Conservation (phyloP, 108 stramenopile genomes). For the Stephanodiscus triporus region DNA sequence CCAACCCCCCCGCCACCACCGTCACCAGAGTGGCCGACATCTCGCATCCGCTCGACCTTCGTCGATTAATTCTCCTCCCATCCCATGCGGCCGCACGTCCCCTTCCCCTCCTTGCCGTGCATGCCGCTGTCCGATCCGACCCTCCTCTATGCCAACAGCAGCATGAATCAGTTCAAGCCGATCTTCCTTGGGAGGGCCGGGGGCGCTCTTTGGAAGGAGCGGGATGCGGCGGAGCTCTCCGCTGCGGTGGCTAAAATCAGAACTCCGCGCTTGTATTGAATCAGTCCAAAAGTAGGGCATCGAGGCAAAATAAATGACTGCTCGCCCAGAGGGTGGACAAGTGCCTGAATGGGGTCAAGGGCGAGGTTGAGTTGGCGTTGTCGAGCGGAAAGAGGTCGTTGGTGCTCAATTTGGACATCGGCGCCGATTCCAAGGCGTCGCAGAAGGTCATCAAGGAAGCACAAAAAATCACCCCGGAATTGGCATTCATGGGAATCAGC, state of each 20-base stretch:
- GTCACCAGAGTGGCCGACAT: constrained; percentile 96
- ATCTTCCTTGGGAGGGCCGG: constrained; percentile 94
- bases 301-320: constrained; percentile 81
- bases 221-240: constrained; percentile 74
- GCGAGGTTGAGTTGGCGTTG: constrained; percentile 57
- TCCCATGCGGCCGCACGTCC: constrained; percentile 50
- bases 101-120: constrained; percentile 86
- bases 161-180: constrained; percentile 99
- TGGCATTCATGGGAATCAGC: constrained; percentile 87
- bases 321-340: constrained; percentile 70
- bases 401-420: constrained; percentile 87
- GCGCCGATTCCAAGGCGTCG: constrained; percentile 93
- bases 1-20: too few relatives aligned
- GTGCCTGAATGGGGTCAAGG: constrained; percentile 63
- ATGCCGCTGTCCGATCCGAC: constrained; percentile 97
- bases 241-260: constrained; percentile 84
- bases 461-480: constrained; percentile 77
- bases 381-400: constrained; percentile 50
- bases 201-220: constrained; percentile 79
- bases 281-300: constrained; percentile 84
- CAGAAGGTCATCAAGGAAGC: constrained; percentile 90
- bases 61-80: constrained; percentile 86
- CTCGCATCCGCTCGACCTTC: constrained; percentile 93
- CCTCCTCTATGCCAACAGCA: constrained; percentile 97
- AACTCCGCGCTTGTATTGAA: constrained; percentile 80